A percentile compares a stretch with the other conserved stretches of the same genome.
phyloP scores from a whole-genome alignment of 495 filamentous ascomycete species.

The Immersiella caudata region DNA sequence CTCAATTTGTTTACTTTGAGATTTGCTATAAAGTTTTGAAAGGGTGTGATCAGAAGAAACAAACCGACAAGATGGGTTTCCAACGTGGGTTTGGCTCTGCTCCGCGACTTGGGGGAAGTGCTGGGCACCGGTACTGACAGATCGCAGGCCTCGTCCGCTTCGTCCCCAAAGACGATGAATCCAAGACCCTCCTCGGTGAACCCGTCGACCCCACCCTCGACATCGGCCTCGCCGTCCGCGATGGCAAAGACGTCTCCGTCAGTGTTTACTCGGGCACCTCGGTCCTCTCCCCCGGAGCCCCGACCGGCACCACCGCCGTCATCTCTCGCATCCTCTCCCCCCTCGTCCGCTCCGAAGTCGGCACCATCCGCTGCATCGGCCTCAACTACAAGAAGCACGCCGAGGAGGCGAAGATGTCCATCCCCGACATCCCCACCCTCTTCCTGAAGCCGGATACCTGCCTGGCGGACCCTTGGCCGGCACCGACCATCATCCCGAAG shows the following conservation, averaged over 20 bases:
- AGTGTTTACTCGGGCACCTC: constrained; percentile 59
- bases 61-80: constrained; percentile 19
- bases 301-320: constrained; percentile 51
- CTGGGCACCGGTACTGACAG: background rate
- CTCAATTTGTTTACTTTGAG: background rate
- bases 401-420: constrained; percentile 48
- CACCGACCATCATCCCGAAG: constrained; percentile 52
- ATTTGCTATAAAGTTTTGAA: background rate
- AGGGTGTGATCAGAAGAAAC: background rate
- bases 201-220: constrained; percentile 56
- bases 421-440: constrained; percentile 48
- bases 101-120: too few species aligned
- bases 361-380: constrained; percentile 50
- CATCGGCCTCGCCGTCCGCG: constrained; percentile 57
- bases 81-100: constrained; percentile 14
- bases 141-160: constrained; percentile 61
- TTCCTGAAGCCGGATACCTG: constrained; percentile 51
- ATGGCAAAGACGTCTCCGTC: constrained; percentile 58
- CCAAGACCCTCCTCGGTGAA: constrained; percentile 59
- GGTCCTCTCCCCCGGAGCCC: constrained; percentile 53
- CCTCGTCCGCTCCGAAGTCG: constrained; percentile 50
- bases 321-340: constrained; percentile 61
- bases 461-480: constrained; percentile 46
- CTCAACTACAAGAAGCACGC: constrained; percentile 52
- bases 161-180: constrained; percentile 54